Base-by-base conservation (phyloP, 352 stramenopile genomes). In the Globisporangium paddicum region DNA sequence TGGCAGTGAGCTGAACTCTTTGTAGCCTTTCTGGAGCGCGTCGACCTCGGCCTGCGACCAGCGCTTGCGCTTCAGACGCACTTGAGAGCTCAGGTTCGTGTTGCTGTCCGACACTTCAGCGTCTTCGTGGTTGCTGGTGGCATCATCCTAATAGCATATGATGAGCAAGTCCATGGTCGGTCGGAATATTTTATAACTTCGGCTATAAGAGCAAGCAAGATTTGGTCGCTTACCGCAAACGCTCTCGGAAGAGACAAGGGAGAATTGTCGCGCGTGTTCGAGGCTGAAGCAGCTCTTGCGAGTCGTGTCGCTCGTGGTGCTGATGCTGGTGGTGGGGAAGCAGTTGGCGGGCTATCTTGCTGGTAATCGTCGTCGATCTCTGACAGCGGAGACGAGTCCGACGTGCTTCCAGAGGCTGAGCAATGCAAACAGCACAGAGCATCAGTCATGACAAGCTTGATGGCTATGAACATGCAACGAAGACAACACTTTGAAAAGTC, bases 31-130 rank as follows among this genome's bases (percentile, higher is more conserved):
- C 23, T 79, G 44, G 13, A 93, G 58, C 42, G 83, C 83, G 8
- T 72, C 61, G 14, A 82, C 78, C 58, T 93, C 83, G 3, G 70
- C 67, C 2, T 60, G 44, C 23, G 72, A 75, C 83, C 83, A 93
- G 35, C 71, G 70, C 53, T 75, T 77, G 51, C 68, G 54, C 35
- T 69, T 69, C 18, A 21, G 44, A n/a, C 58, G 53, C 42, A 65
- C 23, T n/a, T 50, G 63, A 64, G 26, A 52, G 56, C n/a, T 49
- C 26, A 35, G 50, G 42, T 60, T 28, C 8, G 23, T 30, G 61
- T 14, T 37, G 35, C 25, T 23, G 23, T 65, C 41, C 35, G 45
- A 50, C 25, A 48, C 28, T 25, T 46, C 54, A 1, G 19, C 18
- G 7, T 56, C 44, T 54, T 67, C 68, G 42, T 56, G 26, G n/a